Evolutionary conservation across 106 monocot genomes (phyloP).

Genomic region (Phalaenopsis aphrodite): DNA sequence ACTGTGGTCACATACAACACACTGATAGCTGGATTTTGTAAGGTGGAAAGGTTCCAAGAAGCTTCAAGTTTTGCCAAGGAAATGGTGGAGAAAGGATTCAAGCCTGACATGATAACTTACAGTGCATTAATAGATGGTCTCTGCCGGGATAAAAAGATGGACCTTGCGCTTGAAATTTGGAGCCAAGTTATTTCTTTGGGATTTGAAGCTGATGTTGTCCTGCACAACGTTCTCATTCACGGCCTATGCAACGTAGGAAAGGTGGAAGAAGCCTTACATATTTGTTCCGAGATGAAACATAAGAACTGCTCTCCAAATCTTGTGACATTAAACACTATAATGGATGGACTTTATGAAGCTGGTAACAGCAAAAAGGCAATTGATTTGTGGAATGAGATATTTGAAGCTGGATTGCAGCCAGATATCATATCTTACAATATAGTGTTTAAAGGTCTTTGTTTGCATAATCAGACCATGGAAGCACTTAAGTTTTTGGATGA

Average conservation of each 20-base stretch:
- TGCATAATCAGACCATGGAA: conserved; percentile 39
- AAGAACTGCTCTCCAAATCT: conserved; percentile 51
- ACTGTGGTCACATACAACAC: conserved; percentile 79
- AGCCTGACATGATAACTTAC: conserved; percentile 64
- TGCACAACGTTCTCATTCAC: conserved; percentile 76
- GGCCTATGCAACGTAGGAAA: conserved; percentile 68
- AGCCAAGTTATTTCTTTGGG: conserved; percentile 41
- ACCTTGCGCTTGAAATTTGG: conserved; percentile 63
- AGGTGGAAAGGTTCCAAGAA: conserved; percentile 54
- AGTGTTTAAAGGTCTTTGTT: conserved; percentile 71
- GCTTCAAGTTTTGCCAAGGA: conserved; percentile 63
- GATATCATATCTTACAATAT: conserved; percentile 94
- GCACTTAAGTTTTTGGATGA: conserved; percentile 53
- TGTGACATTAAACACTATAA: conserved; percentile 76
- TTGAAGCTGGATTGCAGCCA: conserved; percentile 52
- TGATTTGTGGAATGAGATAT: conserved; percentile 57
- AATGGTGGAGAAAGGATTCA: conserved; percentile 76
- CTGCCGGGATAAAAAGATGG: conserved; percentile 63
- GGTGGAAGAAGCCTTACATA: conserved; percentile 45
- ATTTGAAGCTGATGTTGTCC: conserved; percentile 38
- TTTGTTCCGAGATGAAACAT: conserved; percentile 49
- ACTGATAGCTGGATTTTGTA: conserved; percentile 70
- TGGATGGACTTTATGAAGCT: conserved; percentile 61
- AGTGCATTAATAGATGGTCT: conserved; percentile 79
- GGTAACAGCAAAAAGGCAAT: conserved; percentile 57